phyloP scores from a whole-genome alignment of 768 basidiomycete species.

The Collybiopsis luxurians region DNA sequence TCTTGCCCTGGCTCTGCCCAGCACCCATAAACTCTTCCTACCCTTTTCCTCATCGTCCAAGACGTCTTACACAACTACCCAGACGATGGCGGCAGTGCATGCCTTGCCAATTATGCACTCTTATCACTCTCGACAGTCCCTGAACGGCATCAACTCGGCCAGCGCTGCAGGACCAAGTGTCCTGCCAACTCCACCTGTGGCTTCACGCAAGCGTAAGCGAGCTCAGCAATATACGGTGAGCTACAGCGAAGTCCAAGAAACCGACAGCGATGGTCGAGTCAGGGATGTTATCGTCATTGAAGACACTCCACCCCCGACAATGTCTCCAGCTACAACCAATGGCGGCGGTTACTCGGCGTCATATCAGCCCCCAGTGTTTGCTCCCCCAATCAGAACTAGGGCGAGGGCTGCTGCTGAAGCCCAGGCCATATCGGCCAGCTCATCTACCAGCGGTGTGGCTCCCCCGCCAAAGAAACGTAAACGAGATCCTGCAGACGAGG shows the following conservation, averaged over 20 bases:
- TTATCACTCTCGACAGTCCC: constrained; percentile 53
- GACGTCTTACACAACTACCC: constrained; percentile 41
- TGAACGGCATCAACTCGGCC: constrained; percentile 39
- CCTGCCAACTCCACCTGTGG: constrained; percentile 69
- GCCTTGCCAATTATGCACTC: constrained; percentile 60
- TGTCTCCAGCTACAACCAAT: constrained; percentile 73
- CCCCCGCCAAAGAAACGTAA: constrained; percentile 84
- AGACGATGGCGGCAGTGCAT: constrained; percentile 74
- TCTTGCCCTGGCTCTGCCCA: not conserved
- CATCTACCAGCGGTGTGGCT: constrained; percentile 61
- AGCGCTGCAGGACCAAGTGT: constrained; percentile 54
- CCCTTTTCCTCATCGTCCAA: constrained; percentile 3
- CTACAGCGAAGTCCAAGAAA: constrained; percentile 87
- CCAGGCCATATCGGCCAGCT: constrained; percentile 67
- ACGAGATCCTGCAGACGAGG: constrained; percentile 72
- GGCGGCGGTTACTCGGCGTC: constrained; percentile 72
- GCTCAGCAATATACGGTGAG: constrained; percentile 77
- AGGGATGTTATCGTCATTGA: constrained; percentile 92
- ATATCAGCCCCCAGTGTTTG: constrained; percentile 74
- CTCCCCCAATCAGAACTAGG: constrained; percentile 78
- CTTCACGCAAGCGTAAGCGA: constrained; percentile 81
- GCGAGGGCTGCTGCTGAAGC: constrained; percentile 87
- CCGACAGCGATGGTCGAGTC: constrained; percentile 73
- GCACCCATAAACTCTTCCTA: not conserved
- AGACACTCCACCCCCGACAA: constrained; percentile 84